Base-by-base conservation (phyloP, 345 rosid genomes). In the Odontarrhena argentea region DNA sequence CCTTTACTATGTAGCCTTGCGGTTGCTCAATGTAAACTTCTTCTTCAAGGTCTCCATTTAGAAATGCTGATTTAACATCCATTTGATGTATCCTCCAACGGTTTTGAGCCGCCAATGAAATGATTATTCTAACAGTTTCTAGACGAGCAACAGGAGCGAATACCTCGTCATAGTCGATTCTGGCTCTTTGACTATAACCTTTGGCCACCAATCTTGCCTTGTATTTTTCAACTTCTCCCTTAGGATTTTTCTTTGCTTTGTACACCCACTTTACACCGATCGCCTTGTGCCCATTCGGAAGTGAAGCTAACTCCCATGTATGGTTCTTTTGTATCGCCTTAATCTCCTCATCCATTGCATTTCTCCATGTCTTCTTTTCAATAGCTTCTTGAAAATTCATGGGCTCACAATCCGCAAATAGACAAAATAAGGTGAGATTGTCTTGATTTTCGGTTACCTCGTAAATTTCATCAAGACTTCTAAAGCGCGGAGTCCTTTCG, bases 111-210 rank as follows among this genome's bases (percentile, higher is more conserved):
- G 24, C 24, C 51, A 46, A 46, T 46, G n/a, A 46, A 46, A 46
- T 46, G 24, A 46, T 46, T 46, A 46, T 4, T 10, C 51, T 46
- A 46, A 46, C 51, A 22, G 34, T 51, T 24, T 51, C 55, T 24
- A 22, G 24, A 51, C 55, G 34, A n/a, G 14, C 11, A 51, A 51
- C 55, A 9, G 2, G 14, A 51, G 55, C 5, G 6, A 51, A 22
- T 51, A 51, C 55, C 55, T 51, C 14, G 8, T 51, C 32, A 51
- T 51, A 43, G 47, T 43, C 55, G 14, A 51, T 51, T 51, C 35
- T 12, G 5, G 35, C 11, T 51, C 10, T 51, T 51, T 52, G 13
- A 52, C 18, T 52, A 26, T 25, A 52, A 14, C 18, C 13, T 52
- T 26, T 34, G 25, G 36, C 14, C 36, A 52, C 57, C 57, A 52